These are phyloP conservation scores for sorghum (Sorghum bicolor) DNA, from an alignment of 176 grass and related monocot species.

Conservation along the genomic window Sorghum_bicolor_NCBIv3 NC_012878.2:51983501-51984000, in stretches of 20 bases:
- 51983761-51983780: constrained; percentile 65
- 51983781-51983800: constrained; percentile 53
- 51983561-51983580: constrained; percentile 57
- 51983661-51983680: neutral
- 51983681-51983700: constrained; percentile 4
- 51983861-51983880: constrained; percentile 87
- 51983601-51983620: constrained; percentile 83
- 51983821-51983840: constrained; percentile 69
- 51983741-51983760: constrained; percentile 63
- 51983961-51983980: neutral
- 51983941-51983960: constrained; percentile 50
- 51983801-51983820: constrained; percentile 56
- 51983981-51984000: neutral
- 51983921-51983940: constrained; percentile 79
- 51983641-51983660: constrained; percentile 56
- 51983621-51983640: constrained; percentile 94
- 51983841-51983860: constrained; percentile 93
- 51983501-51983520: constrained; percentile 73
- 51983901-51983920: constrained; percentile 78
- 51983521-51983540: constrained; percentile 35
- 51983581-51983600: constrained; percentile 61
- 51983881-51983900: constrained; percentile 79
- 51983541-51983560: constrained; percentile 80
- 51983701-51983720: neutral
- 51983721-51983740: neutral